These are phyloP conservation scores for Vitis hybrid DNA, from an alignment of 177 flowering plant species.

Conservation along the genomic window DNA sequence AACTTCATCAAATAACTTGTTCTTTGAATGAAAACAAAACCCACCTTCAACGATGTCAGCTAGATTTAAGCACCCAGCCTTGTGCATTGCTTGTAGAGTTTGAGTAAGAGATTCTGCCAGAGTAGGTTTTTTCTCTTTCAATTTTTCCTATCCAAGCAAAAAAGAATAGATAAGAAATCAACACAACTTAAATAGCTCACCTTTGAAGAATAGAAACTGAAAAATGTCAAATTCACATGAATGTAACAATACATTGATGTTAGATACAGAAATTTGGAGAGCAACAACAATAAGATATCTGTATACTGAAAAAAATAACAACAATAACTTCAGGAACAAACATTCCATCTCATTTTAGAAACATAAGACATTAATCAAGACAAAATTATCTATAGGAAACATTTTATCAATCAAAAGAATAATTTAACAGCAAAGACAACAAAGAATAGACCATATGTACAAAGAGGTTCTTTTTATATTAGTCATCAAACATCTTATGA, in stretches of 20 bases:
- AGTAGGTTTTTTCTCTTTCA: constrained; percentile 96
- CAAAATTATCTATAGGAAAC: no score
- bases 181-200: background rate
- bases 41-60: constrained; percentile 83
- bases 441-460: no score
- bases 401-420: no score
- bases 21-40: constrained; percentile 12
- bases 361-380: no score
- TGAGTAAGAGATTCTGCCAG: constrained; percentile 72
- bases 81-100: constrained; percentile 87
- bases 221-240: background rate
- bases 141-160: constrained; percentile 68
- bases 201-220: background rate
- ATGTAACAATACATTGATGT: background rate
- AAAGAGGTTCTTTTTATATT: no score
- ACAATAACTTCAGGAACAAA: no score
- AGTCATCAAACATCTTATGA: no score
- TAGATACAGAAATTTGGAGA: background rate
- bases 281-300: no score
- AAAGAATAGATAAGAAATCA: background rate
- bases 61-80: constrained; percentile 87
- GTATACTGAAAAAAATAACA: no score
- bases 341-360: no score
- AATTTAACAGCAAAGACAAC: no score
- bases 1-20: no score